Conservation (phyloP, 2,329 filamentous ascomycete species). For the Aspergillus novofumigatus region DNA sequence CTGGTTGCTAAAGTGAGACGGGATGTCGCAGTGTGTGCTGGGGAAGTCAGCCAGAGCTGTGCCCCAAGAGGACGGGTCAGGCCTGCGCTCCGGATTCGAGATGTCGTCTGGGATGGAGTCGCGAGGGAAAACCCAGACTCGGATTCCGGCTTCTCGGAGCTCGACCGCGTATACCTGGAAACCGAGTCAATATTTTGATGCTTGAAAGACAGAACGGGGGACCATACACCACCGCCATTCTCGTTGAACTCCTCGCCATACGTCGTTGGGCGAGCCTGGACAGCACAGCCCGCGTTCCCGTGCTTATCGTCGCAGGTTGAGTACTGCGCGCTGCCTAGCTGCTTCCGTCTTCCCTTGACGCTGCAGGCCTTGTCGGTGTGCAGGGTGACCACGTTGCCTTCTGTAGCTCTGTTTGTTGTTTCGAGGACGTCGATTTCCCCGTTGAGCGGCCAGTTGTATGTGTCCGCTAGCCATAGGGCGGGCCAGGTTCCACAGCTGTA, state of each 20-base stretch:
- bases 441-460: constrained; percentile 57
- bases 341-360: constrained; percentile 50
- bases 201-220: background rate
- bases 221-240: constrained; percentile 48
- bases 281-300: constrained; percentile 56
- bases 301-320: constrained; percentile 50
- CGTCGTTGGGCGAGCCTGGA: constrained; percentile 40
- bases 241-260: constrained; percentile 54
- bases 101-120: constrained; percentile 51
- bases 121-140: constrained; percentile 58
- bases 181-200: background rate
- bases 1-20: constrained; percentile 59
- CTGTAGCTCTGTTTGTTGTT: constrained; percentile 50
- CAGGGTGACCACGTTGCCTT: constrained; percentile 58
- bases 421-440: constrained; percentile 65
- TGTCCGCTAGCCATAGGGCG: constrained; percentile 62
- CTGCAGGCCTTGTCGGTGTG: constrained; percentile 56
- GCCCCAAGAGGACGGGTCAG: constrained; percentile 61
- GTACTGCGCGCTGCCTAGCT: constrained; percentile 44
- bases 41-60: constrained; percentile 62
- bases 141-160: constrained; percentile 57
- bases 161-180: constrained; percentile 55
- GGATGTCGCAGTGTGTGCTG: constrained; percentile 57
- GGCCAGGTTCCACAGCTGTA: constrained; percentile 63
- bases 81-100: constrained; percentile 34